Evolutionary conservation across 2,329 filamentous ascomycete genomes (phyloP).

Genomic region (Lojkania enalia): DNA sequence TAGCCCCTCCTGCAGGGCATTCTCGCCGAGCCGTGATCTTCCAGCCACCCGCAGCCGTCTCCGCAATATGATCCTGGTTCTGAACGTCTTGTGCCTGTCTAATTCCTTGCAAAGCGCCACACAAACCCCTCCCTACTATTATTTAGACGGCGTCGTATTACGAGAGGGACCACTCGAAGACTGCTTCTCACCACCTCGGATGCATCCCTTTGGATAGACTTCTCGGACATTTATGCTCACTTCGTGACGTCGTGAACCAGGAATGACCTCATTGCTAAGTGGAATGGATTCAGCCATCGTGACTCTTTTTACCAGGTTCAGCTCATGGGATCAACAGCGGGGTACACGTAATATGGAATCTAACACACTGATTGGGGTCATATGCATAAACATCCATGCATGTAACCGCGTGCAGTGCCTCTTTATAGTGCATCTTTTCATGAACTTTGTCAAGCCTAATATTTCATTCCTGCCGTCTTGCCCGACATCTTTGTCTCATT

Average conservation of each 20-base stretch:
- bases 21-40: slow-evolving; percentile 12
- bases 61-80: slow-evolving; percentile 19
- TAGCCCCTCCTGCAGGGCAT: slow-evolving; percentile 11
- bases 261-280: slow-evolving; percentile 7
- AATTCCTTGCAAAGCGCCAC: slow-evolving; percentile 19
- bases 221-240: not conserved
- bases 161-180: too few species aligned
- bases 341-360: slow-evolving; percentile 30
- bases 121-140: slow-evolving; percentile 11
- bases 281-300: slow-evolving; percentile 25
- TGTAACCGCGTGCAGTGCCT: slow-evolving; percentile 5
- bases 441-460: slow-evolving; percentile 9
- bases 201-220: not conserved
- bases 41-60: slow-evolving; percentile 20
- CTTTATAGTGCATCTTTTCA: slow-evolving; percentile 16
- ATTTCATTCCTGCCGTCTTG: not conserved
- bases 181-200: too few species aligned
- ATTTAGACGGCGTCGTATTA: not conserved
- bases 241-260: slow-evolving; percentile 25
- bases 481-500: not conserved
- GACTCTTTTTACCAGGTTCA: slow-evolving; percentile 25
- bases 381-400: slow-evolving; percentile 6
- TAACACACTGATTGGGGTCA: slow-evolving; percentile 19
- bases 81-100: slow-evolving; percentile 20
- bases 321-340: slow-evolving; percentile 34